Conservation (phyloP, 2,329 filamentous ascomycete species). For the Hypoxylon sp. region DNA sequence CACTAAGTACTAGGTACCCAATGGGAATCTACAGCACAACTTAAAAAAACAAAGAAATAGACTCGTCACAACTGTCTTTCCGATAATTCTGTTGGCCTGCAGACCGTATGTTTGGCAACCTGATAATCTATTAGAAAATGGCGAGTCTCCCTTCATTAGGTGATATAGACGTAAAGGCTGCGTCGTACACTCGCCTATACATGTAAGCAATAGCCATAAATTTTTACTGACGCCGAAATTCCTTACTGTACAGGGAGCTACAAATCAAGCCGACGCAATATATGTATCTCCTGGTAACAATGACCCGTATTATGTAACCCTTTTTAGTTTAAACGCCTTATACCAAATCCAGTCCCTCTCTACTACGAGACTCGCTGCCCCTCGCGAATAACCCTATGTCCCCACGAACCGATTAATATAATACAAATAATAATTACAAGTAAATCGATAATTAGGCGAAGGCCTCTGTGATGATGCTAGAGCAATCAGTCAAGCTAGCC, state of each 20-base stretch:
- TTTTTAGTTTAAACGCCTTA: constrained; percentile 9
- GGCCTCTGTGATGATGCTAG: constrained; percentile 47
- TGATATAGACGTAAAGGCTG: too few species aligned
- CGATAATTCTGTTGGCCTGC: too few species aligned
- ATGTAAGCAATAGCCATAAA: too few species aligned
- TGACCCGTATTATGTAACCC: neutral
- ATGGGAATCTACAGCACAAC: too few species aligned
- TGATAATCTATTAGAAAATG: too few species aligned
- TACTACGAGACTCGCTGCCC: neutral
- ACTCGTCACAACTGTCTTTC: too few species aligned
- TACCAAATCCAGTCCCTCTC: constrained; percentile 4
- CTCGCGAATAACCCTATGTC: neutral
- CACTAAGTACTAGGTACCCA: too few species aligned
- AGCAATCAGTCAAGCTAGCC: constrained; percentile 48
- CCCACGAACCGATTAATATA: neutral
- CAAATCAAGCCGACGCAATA: neutral
- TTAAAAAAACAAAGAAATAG: too few species aligned
- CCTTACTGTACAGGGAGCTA: neutral
- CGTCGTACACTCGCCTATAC: too few species aligned
- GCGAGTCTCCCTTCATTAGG: too few species aligned
- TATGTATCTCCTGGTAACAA: neutral
- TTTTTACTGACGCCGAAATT: too few species aligned
- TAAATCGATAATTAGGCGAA: constrained; percentile 34
- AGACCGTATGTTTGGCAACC: too few species aligned
- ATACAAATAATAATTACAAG: neutral